These are phyloP conservation scores for Aspergillus awamori DNA, from an alignment of 2,329 filamentous ascomycete species.

Conservation along the genomic window DNA sequence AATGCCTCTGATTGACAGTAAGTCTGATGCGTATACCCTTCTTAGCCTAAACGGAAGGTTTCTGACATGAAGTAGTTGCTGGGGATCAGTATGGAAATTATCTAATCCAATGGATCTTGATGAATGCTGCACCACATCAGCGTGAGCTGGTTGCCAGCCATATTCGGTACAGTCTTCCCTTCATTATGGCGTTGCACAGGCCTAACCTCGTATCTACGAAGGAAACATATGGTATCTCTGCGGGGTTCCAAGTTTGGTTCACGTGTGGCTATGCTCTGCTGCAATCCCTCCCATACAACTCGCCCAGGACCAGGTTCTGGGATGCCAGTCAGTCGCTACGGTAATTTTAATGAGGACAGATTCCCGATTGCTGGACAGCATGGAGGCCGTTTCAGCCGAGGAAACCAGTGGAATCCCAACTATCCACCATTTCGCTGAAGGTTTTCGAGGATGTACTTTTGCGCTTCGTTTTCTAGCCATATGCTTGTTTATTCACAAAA, in stretches of 20 bases:
- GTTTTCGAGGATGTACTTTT: background rate
- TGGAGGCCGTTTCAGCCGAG: constrained; percentile 39
- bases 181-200: background rate
- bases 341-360: constrained; percentile 54
- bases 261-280: constrained; percentile 97
- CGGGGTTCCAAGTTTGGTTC: constrained; percentile 98
- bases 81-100: constrained; percentile 99
- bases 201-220: constrained; percentile 24
- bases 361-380: constrained; percentile 44
- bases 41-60: background rate
- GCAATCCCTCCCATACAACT: constrained; percentile 86
- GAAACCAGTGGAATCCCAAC: constrained; percentile 40
- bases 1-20: constrained; percentile 92
- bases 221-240: constrained; percentile 98
- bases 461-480: background rate
- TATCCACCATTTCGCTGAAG: constrained; percentile 43
- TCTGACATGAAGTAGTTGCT: constrained; percentile 59
- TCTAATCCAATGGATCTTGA: constrained; percentile 94
- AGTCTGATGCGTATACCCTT: constrained; percentile 31
- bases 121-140: constrained; percentile 82
- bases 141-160: constrained; percentile 91
- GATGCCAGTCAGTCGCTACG: constrained; percentile 61
- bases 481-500: background rate
- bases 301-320: constrained; percentile 83
- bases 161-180: constrained; percentile 62